phyloP scores from a whole-genome alignment of 306 rosid genomes.

The Cucumis hystrix region DNA sequence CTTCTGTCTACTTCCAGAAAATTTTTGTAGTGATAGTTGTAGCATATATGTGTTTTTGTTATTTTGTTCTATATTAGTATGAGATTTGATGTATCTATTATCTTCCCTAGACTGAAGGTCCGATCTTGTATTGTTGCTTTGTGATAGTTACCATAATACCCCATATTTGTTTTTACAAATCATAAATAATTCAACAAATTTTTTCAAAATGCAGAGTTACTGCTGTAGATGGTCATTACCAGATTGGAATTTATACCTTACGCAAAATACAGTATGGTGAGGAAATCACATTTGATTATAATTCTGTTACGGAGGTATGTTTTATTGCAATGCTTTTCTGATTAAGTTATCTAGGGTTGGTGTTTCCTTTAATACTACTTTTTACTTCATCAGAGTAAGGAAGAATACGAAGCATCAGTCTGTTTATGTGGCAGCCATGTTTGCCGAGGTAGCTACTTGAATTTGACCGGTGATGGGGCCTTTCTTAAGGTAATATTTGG shows the following conservation, averaged over 20 bases:
- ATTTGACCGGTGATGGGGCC: conserved; percentile 96
- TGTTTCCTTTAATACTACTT: not conserved
- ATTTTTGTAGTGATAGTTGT: not conserved
- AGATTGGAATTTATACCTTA: conserved; percentile 85
- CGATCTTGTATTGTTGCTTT: not conserved
- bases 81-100: not conserved
- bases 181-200: not conserved
- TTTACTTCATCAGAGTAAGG: conserved; percentile 62
- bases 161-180: not conserved
- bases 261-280: conserved; percentile 81
- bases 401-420: conserved; percentile 95
- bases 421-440: conserved; percentile 99
- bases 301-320: conserved; percentile 97
- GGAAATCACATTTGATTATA: conserved; percentile 93
- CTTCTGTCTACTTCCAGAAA: not conserved
- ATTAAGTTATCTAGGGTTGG: not conserved
- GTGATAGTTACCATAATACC: not conserved
- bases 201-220: conserved; percentile 54
- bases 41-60: no score
- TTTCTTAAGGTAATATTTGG: conserved; percentile 52
- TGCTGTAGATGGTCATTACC: conserved; percentile 93
- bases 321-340: conserved; percentile 10
- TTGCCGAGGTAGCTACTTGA: conserved; percentile 94
- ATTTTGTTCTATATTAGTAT: not conserved
- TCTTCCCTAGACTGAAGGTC: not conserved